A percentile compares a stretch with the other conserved stretches of the same genome.
Evolutionary conservation across 495 filamentous ascomycete genomes (phyloP).

Genomic region (Neurospora hispaniola): DNA sequence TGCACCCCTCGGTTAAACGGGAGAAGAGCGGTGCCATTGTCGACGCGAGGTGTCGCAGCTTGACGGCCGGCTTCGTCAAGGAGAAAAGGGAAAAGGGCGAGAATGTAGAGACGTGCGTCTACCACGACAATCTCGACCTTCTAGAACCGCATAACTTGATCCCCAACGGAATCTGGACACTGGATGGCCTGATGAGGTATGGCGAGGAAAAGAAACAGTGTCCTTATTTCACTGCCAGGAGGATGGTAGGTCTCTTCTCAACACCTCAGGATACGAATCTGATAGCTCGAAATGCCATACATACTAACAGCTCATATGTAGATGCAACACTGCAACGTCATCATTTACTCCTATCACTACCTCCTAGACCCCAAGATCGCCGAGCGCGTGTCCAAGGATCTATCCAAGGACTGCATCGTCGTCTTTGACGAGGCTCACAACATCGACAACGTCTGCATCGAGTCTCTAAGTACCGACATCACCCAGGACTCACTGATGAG

Average conservation of each 20-base stretch:
- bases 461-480: conserved; percentile 91
- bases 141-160: conserved; percentile 91
- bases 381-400: conserved; percentile 87
- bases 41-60: conserved; percentile 85
- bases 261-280: conserved; percentile 4
- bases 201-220: conserved; percentile 95
- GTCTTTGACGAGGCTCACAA: conserved; percentile 99
- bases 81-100: conserved; percentile 94
- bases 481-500: conserved; percentile 87
- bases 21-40: conserved; percentile 93
- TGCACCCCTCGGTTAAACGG: conserved; percentile 88
- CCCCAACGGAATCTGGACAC: conserved; percentile 87
- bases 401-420: conserved; percentile 96
- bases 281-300: neutral
- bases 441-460: conserved; percentile 99
- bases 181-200: conserved; percentile 79
- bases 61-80: conserved; percentile 94
- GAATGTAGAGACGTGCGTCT: conserved; percentile 85
- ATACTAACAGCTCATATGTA: conserved; percentile 19
- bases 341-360: conserved; percentile 99
- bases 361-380: conserved; percentile 97
- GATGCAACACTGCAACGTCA: conserved; percentile 98
- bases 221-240: conserved; percentile 88
- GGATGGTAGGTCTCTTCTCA: conserved; percentile 57
- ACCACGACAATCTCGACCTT: conserved; percentile 94